Conservation (phyloP, 108 stramenopile species). For the Fragilariopsis cylindrus region DNA sequence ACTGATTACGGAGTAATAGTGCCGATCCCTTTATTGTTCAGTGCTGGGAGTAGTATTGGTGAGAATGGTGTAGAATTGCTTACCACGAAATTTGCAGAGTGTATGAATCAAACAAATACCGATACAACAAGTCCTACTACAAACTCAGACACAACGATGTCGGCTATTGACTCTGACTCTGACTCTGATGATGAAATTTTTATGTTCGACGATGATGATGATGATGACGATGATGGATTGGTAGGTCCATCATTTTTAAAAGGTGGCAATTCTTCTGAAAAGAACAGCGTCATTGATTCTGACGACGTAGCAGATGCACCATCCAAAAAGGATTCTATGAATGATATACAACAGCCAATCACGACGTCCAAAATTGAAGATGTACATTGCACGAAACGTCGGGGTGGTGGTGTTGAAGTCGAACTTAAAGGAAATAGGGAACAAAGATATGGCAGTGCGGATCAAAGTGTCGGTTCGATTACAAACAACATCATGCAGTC, state of each 20-base stretch:
- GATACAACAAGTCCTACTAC: conserved; percentile 2
- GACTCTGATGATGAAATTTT: conserved; percentile 7
- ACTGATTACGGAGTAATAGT: neutral
- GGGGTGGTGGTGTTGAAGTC: neutral
- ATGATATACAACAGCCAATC: too few species aligned
- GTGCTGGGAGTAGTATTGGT: neutral
- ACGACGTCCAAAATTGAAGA: too few species aligned
- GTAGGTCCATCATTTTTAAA: neutral
- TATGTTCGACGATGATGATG: conserved; percentile 14
- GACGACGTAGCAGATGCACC: neutral
- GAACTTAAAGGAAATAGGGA: neutral
- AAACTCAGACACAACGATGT: conserved; percentile 3
- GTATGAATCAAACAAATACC: neutral
- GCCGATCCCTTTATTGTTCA: neutral
- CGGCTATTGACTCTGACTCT: neutral
- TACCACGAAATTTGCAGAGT: neutral
- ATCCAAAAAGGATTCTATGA: too few species aligned
- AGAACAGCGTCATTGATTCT: neutral
- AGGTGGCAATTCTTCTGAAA: neutral
- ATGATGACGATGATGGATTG: neutral
- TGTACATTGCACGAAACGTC: neutral
- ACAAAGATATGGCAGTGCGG: neutral
- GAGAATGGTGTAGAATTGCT: conserved; percentile 3
- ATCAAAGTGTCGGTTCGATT: neutral
- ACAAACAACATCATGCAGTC: neutral